Percentiles rank a stretch among this genome's conserved stretches.
These are phyloP conservation scores for Yamadazyma epiphylla DNA, from an alignment of 1,139 yeast genomes.

Conservation along the genomic window DNA sequence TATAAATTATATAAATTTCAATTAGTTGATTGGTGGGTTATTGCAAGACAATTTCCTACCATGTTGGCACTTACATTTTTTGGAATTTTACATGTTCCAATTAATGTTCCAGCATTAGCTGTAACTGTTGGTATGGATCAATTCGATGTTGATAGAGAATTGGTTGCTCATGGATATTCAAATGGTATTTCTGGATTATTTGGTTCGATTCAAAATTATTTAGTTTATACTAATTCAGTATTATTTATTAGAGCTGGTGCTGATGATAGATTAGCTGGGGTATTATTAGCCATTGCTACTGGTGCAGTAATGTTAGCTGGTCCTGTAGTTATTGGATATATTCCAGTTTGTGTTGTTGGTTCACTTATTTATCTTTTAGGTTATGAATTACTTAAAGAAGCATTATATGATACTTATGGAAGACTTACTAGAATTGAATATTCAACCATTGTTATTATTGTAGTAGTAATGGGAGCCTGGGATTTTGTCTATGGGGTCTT, in stretches of 20 bases:
- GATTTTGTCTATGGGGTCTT: conserved; percentile 92
- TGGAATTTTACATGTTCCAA: conserved; percentile 94
- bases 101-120: conserved; percentile 94
- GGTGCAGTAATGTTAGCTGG: conserved; percentile 79
- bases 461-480: conserved; percentile 90
- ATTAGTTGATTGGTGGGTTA: conserved; percentile 68
- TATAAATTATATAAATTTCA: conserved; percentile 68
- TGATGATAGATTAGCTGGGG: conserved; percentile 82
- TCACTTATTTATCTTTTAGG: conserved; percentile 87
- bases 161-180: conserved; percentile 94
- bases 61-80: conserved; percentile 95
- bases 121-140: conserved; percentile 84
- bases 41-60: conserved; percentile 73
- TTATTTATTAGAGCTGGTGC: conserved; percentile 93
- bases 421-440: conserved; percentile 75
- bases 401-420: conserved; percentile 80
- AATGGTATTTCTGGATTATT: conserved; percentile 77
- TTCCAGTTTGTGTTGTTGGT: conserved; percentile 95
- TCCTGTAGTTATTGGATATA: conserved; percentile 87
- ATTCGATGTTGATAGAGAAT: conserved; percentile 86
- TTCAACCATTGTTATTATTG: conserved; percentile 76
- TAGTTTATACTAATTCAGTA: conserved; percentile 92
- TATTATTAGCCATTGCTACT: conserved; percentile 80
- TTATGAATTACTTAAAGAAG: conserved; percentile 82
- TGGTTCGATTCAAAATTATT: conserved; percentile 90